Evolutionary conservation across 306 rosid species (phyloP).

Genomic region (Prunus davidiana): DNA sequence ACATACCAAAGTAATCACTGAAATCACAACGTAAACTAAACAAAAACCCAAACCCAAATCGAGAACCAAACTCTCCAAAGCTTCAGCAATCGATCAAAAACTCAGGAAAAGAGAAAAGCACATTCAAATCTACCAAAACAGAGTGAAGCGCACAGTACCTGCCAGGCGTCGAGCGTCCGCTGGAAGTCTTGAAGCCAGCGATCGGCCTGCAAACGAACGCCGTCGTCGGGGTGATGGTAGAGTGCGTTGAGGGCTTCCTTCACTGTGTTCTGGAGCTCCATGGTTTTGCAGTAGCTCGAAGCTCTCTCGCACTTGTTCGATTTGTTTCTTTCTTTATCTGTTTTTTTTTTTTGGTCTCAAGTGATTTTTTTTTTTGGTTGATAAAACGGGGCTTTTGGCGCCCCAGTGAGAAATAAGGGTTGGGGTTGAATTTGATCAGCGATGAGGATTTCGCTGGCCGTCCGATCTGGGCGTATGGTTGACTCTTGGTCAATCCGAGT

Average conservation of each 20-base stretch:
- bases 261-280: conserved; percentile 95
- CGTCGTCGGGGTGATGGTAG: conserved; percentile 93
- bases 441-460: conserved; percentile 23
- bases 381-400: conserved; percentile 78
- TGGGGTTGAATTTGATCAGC: conserved; percentile 18
- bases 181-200: conserved; percentile 94
- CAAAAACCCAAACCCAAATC: neutral
- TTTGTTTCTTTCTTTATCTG: conserved; percentile 21
- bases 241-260: conserved; percentile 99
- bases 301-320: conserved; percentile 24
- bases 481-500: conserved; percentile 32
- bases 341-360: neutral
- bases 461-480: conserved; percentile 24
- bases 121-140: neutral
- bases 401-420: conserved; percentile 48
- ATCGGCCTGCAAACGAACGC: conserved; percentile 94
- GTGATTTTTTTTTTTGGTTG: neutral
- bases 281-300: conserved; percentile 29
- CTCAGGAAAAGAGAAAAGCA: neutral
- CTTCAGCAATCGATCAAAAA: neutral
- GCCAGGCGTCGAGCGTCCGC: conserved; percentile 99
- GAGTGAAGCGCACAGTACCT: conserved; percentile 49
- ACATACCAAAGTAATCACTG: neutral
- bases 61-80: neutral
- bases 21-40: neutral